phyloP scores from a whole-genome alignment of 2,329 filamentous ascomycete genomes.

The Ascosphaera pollenicola region DNA sequence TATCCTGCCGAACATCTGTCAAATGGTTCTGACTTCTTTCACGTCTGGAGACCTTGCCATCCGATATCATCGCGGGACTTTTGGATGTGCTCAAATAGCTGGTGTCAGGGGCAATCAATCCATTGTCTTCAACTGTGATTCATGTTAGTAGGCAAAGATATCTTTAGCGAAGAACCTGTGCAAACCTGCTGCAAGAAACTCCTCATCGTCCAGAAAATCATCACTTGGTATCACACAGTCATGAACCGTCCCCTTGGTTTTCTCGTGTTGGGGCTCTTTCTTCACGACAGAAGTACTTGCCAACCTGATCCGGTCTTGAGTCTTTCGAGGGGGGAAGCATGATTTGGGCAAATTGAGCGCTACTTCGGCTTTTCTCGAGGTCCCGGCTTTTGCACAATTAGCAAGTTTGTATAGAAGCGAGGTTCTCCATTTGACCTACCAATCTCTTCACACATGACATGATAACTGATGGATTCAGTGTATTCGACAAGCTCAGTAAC shows the following conservation, averaged over 20 bases:
- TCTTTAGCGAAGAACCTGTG: constrained; percentile 1
- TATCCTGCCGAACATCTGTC: constrained; percentile 1
- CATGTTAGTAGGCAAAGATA: neutral
- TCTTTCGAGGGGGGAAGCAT: constrained; percentile 17
- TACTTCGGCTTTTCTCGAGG: constrained; percentile 29
- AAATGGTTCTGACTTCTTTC: too few species aligned
- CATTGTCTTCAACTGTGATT: too few species aligned
- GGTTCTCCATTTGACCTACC: constrained; percentile 24
- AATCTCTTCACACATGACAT: constrained; percentile 69
- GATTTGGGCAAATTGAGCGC: constrained; percentile 26
- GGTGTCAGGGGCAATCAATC: too few species aligned
- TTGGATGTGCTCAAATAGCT: too few species aligned
- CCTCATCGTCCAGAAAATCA: constrained; percentile 29
- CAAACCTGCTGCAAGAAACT: constrained; percentile 24
- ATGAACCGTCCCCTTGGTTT: constrained; percentile 5
- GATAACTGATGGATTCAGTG: constrained; percentile 40
- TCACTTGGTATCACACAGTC: constrained; percentile 12
- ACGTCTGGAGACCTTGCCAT: too few species aligned
- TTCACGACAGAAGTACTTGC: too few species aligned
- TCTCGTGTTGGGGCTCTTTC: neutral
- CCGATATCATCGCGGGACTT: too few species aligned
- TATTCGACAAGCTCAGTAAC: constrained; percentile 31
- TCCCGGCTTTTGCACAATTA: constrained; percentile 27
- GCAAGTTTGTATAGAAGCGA: constrained; percentile 2
- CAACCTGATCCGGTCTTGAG: neutral